Conservation (phyloP, 2,329 filamentous ascomycete genomes). For the Colletotrichum cuscutae region DNA sequence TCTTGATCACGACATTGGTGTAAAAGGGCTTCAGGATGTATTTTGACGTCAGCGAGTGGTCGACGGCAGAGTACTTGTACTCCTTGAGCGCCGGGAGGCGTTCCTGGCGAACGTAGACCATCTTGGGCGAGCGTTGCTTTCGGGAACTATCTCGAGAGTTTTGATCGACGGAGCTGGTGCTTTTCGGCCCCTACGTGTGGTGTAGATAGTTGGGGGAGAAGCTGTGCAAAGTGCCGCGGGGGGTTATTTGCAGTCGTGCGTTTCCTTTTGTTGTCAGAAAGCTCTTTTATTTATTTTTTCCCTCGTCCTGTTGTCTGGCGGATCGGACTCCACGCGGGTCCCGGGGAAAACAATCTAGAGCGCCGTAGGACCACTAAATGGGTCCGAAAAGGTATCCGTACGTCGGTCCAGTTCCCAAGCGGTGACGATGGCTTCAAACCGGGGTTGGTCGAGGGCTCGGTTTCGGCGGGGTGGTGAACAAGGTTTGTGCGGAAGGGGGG, state of each 20-base stretch:
- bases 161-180: neutral
- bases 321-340: slow-evolving; percentile 18
- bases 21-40: slow-evolving; percentile 99
- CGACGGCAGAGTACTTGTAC: slow-evolving; percentile 95
- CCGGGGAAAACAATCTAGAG: slow-evolving; percentile 9
- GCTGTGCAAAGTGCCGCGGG: neutral
- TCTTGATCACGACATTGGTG: slow-evolving; percentile 91
- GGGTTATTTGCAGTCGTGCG: neutral
- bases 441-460: neutral
- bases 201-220: neutral
- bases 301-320: slow-evolving; percentile 16
- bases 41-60: slow-evolving; percentile 88
- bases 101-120: slow-evolving; percentile 96
- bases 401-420: neutral
- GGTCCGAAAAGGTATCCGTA: slow-evolving; percentile 1
- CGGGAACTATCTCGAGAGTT: neutral
- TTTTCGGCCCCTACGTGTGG: neutral
- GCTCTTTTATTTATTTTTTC: neutral
- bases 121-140: slow-evolving; percentile 51
- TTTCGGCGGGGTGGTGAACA: slow-evolving; percentile 1
- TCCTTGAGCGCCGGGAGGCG: slow-evolving; percentile 87
- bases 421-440: slow-evolving; percentile 33
- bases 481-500: neutral
- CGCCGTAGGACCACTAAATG: slow-evolving; percentile 23
- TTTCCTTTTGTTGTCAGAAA: neutral